Evolutionary conservation across 208 protist genomes (phyloP).

Genomic region (Leishmania tarentolae): DNA sequence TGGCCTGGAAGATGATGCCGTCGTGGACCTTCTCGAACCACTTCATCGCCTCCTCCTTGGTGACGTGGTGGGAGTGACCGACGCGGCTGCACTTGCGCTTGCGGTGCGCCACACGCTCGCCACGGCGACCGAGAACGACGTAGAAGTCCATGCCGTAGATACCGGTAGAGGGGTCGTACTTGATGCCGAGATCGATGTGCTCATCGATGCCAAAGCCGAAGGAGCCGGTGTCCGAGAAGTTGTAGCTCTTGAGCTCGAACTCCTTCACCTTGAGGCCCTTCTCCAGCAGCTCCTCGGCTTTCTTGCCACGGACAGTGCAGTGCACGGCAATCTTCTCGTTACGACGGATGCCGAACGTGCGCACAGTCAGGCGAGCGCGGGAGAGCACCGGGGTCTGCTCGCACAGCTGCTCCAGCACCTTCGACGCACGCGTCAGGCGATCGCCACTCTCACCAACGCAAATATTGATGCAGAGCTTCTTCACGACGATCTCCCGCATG

Average conservation of each 20-base stretch:
- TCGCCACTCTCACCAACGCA: slow-evolving; percentile 99
- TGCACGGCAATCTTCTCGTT: slow-evolving; percentile 99
- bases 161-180: slow-evolving; percentile 99
- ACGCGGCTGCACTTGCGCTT: slow-evolving; percentile 87
- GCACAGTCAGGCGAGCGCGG: slow-evolving; percentile 98
- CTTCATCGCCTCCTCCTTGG: slow-evolving; percentile 97
- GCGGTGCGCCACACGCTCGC: slow-evolving; percentile 95
- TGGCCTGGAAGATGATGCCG: slow-evolving; percentile 95
- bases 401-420: slow-evolving; percentile 99
- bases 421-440: slow-evolving; percentile 98
- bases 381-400: slow-evolving; percentile 98
- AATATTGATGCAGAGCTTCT: slow-evolving; percentile 99
- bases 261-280: slow-evolving; percentile 99
- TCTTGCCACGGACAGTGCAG: slow-evolving; percentile 99
- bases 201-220: slow-evolving; percentile 99
- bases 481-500: slow-evolving; percentile 98
- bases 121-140: slow-evolving; percentile 98
- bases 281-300: slow-evolving; percentile 99
- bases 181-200: slow-evolving; percentile 99
- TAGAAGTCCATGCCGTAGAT: slow-evolving; percentile 99
- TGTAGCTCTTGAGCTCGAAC: slow-evolving; percentile 97
- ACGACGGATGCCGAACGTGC: slow-evolving; percentile 99
- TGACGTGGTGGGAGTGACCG: slow-evolving; percentile 95
- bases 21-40: slow-evolving; percentile 99
- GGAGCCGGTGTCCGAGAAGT: slow-evolving; percentile 98